Percentiles rank a stretch among this genome's conserved stretches.
Conservation (phyloP, 352 stramenopile species). For the Globisporangium rhizosaccharum region DNA sequence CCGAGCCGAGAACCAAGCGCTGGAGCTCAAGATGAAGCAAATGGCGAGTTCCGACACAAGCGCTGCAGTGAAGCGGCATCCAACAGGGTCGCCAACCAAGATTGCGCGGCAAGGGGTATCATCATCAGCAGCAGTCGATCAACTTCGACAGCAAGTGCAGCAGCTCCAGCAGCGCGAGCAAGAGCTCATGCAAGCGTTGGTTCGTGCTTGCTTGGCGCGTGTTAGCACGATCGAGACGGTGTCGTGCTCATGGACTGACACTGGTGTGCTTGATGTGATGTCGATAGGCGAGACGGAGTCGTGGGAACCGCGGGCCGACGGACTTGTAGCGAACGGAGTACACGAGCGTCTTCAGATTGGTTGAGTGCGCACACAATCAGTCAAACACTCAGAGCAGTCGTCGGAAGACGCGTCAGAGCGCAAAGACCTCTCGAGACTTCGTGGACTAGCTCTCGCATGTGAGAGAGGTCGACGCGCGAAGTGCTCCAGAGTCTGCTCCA, state of each 20-base stretch:
- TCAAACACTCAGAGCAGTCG: no score
- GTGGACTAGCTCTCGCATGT: no score
- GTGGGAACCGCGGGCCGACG: constrained; percentile 27
- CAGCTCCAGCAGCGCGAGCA: constrained; percentile 74
- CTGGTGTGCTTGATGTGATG: background rate
- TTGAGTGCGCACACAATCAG: no score
- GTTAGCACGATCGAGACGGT: background rate
- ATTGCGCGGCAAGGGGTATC: background rate
- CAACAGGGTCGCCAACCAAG: constrained; percentile 12
- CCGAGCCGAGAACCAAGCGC: constrained; percentile 41
- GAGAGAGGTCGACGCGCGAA: no score
- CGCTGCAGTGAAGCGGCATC: background rate
- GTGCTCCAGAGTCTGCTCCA: constrained; percentile 67
- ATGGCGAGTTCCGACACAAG: background rate
- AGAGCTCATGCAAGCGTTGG: constrained; percentile 78
- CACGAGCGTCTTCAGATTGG: no score
- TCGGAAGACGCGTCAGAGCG: no score
- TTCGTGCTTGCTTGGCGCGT: constrained; percentile 17
- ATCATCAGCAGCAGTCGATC: constrained; percentile 14
- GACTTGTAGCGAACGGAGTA: constrained; percentile 5
- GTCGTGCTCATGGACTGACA: background rate
- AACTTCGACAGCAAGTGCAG: constrained; percentile 52
- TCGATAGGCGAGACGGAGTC: constrained; percentile 44
- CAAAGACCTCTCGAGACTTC: no score
- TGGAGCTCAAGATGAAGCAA: constrained; percentile 21